phyloP scores from a whole-genome alignment of 2,329 filamentous ascomycete genomes.

The Tolypocladium amazonense region DNA sequence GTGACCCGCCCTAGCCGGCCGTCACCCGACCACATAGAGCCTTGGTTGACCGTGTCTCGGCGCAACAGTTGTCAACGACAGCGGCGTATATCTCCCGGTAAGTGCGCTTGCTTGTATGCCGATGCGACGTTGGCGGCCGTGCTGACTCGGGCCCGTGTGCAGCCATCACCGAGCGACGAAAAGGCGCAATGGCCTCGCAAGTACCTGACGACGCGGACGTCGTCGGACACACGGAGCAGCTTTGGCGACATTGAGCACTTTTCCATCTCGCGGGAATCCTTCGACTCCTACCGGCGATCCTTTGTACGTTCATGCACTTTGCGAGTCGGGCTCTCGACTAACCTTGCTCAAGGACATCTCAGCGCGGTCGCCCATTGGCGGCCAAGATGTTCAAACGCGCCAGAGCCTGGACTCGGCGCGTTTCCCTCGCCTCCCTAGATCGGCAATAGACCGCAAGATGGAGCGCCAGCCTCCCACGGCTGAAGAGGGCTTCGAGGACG shows the following conservation, averaged over 20 bases:
- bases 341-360: constrained; percentile 63
- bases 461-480: constrained; percentile 52
- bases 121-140: not conserved
- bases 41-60: constrained; percentile 12
- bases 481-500: constrained; percentile 82
- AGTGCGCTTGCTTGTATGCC: constrained; percentile 14
- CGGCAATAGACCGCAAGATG: constrained; percentile 47
- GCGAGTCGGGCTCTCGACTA: constrained; percentile 5
- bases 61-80: constrained; percentile 78
- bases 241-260: constrained; percentile 84
- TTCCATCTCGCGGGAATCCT: constrained; percentile 90
- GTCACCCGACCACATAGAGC: constrained; percentile 13
- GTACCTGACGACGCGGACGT: constrained; percentile 40
- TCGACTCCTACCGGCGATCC: constrained; percentile 90
- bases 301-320: constrained; percentile 55
- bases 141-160: constrained; percentile 1
- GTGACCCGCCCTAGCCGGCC: constrained; percentile 1
- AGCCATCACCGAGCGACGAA: constrained; percentile 85
- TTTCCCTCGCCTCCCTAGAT: constrained; percentile 50
- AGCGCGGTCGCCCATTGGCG: constrained; percentile 66
- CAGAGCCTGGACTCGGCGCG: constrained; percentile 72
- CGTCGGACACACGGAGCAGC: constrained; percentile 47
- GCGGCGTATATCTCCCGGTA: constrained; percentile 88
- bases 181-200: constrained; percentile 64
- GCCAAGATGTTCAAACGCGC: constrained; percentile 50